Evolutionary conservation across 2,329 filamentous ascomycete species (phyloP).

Genomic region (Beauveria asiatica): DNA sequence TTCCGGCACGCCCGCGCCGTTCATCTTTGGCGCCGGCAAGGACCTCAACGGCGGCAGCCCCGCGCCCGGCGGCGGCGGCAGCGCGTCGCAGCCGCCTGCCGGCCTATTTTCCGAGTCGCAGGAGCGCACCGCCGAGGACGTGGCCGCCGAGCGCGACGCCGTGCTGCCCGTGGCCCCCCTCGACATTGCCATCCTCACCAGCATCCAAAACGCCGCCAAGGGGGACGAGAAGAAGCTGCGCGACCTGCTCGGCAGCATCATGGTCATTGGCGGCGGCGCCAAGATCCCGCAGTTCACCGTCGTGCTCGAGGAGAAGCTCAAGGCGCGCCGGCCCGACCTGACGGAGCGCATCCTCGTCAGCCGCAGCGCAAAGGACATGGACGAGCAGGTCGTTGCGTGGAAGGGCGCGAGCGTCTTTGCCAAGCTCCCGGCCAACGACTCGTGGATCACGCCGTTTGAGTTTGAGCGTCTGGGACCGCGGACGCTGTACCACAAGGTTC

Average conservation of each 20-base stretch:
- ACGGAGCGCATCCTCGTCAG: constrained; percentile 54
- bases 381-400: constrained; percentile 95
- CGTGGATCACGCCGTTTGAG: constrained; percentile 82
- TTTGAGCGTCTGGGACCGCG: constrained; percentile 79
- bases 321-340: constrained; percentile 54
- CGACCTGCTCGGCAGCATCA: constrained; percentile 82
- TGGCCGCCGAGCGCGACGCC: constrained; percentile 66
- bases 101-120: constrained; percentile 43
- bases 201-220: constrained; percentile 77
- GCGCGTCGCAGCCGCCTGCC: constrained; percentile 30
- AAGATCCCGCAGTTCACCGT: constrained; percentile 73
- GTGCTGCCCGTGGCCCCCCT: constrained; percentile 77
- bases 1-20: constrained; percentile 55
- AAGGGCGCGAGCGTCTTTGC: constrained; percentile 97
- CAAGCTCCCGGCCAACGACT: constrained; percentile 85
- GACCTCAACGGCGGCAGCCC: constrained; percentile 43
- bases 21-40: constrained; percentile 44
- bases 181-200: constrained; percentile 82
- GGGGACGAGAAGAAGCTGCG: constrained; percentile 88
- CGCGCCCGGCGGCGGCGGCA: constrained; percentile 32
- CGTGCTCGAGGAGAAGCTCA: constrained; percentile 75
- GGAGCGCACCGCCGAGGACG: constrained; percentile 39
- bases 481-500: constrained; percentile 73
- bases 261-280: constrained; percentile 79
- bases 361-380: constrained; percentile 78